Conservation (phyloP, 352 stramenopile species). For the Peronospora tabacina region DNA sequence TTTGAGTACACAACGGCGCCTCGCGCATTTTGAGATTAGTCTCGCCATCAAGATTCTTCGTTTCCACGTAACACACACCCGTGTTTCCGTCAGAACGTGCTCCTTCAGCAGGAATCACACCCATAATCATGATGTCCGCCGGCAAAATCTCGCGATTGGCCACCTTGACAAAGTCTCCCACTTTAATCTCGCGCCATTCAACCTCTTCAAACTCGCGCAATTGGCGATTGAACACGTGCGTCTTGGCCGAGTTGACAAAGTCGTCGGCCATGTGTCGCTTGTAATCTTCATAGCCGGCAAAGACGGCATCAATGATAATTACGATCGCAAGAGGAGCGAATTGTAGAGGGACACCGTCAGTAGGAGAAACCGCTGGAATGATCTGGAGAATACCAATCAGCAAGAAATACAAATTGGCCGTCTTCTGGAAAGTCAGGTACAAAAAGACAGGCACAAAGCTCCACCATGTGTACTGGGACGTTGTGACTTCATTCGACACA, state of each 20-base stretch:
- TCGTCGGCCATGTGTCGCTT: slow-evolving; percentile 76
- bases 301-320: slow-evolving; percentile 75
- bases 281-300: slow-evolving; percentile 81
- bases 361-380: slow-evolving; percentile 76
- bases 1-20: slow-evolving; percentile 42
- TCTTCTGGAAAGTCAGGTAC: slow-evolving; percentile 85
- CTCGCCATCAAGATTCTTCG: slow-evolving; percentile 84
- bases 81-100: slow-evolving; percentile 51
- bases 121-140: slow-evolving; percentile 74
- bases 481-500: slow-evolving; percentile 74
- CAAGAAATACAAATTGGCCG: slow-evolving; percentile 84
- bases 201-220: slow-evolving; percentile 80
- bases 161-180: slow-evolving; percentile 81
- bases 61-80: slow-evolving; percentile 84
- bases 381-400: slow-evolving; percentile 86
- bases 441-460: slow-evolving; percentile 84
- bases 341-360: slow-evolving; percentile 70
- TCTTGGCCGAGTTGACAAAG: slow-evolving; percentile 59
- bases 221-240: slow-evolving; percentile 63
- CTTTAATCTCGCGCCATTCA: slow-evolving; percentile 70
- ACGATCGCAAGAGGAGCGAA: slow-evolving; percentile 79
- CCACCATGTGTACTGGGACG: slow-evolving; percentile 86
- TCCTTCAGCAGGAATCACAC: slow-evolving; percentile 56
- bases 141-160: slow-evolving; percentile 76
- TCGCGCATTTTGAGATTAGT: slow-evolving; percentile 84